These are phyloP conservation scores for Septoria petroselini DNA, from an alignment of 2,329 filamentous ascomycete genomes.

Conservation along the genomic window DNA sequence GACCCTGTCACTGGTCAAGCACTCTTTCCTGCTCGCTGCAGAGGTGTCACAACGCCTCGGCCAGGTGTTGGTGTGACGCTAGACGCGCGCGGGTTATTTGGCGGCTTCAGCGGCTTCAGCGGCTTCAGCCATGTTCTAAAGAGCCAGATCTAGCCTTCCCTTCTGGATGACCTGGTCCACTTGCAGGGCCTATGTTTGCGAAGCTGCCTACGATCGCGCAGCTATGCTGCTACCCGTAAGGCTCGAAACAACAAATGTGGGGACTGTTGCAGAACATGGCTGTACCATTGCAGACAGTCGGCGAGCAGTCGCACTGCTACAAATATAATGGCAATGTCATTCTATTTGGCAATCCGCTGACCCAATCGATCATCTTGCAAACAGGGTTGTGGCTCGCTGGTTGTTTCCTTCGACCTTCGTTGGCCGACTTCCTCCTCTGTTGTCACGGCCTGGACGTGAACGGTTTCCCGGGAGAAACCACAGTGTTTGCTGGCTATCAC, in stretches of 20 bases:
- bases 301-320: conserved; percentile 16
- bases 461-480: conserved; percentile 10
- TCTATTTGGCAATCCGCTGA: conserved; percentile 5
- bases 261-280: conserved; percentile 12
- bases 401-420: conserved; percentile 16
- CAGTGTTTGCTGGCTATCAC: conserved; percentile 24
- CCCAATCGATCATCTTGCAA: conserved; percentile 15
- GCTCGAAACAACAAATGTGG: neutral
- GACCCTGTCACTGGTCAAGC: neutral
- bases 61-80: too few relatives aligned
- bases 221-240: conserved; percentile 8
- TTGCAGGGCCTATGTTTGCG: neutral
- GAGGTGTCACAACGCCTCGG: too few relatives aligned
- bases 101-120: neutral
- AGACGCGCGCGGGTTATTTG: too few relatives aligned
- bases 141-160: neutral
- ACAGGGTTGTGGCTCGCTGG: conserved; percentile 11
- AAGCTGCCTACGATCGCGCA: conserved; percentile 2
- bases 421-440: conserved; percentile 17
- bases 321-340: conserved; percentile 14
- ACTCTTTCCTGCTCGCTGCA: too few relatives aligned
- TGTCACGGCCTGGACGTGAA: conserved; percentile 15
- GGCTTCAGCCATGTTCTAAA: conserved; percentile 8
- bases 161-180: neutral
- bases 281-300: conserved; percentile 11